These are phyloP conservation scores for Backusella morwellensis DNA, from an alignment of 192 early-diverging fungal species.

Conservation along the genomic window DNA sequence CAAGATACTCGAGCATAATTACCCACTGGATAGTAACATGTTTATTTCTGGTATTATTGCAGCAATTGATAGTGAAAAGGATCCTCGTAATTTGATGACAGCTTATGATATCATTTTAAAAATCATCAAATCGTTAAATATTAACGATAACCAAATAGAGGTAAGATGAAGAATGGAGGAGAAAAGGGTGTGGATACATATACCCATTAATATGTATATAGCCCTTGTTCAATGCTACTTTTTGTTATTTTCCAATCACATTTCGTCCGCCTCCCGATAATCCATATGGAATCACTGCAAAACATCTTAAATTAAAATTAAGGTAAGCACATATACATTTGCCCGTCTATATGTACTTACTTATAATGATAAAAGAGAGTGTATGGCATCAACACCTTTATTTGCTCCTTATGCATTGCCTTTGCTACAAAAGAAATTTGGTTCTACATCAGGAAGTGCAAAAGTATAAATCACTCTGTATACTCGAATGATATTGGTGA, in stretches of 20 bases:
- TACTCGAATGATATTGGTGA: neutral
- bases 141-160: constrained; percentile 65
- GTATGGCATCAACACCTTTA: constrained; percentile 77
- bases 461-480: constrained; percentile 55
- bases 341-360: neutral
- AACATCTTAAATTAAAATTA: constrained; percentile 82
- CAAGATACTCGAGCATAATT: constrained; percentile 55
- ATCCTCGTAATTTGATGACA: constrained; percentile 91
- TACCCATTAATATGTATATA: constrained; percentile 24
- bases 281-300: constrained; percentile 90
- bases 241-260: constrained; percentile 99
- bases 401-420: constrained; percentile 84
- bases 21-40: constrained; percentile 55
- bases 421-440: constrained; percentile 85
- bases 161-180: constrained; percentile 26
- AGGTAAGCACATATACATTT: constrained; percentile 32
- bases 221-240: constrained; percentile 94
- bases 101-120: constrained; percentile 75
- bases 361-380: constrained; percentile 42
- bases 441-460: constrained; percentile 78
- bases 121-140: constrained; percentile 78
- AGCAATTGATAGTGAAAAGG: constrained; percentile 95
- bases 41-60: constrained; percentile 87
- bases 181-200: neutral
- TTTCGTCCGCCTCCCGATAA: constrained; percentile 96